These are phyloP conservation scores for Cucurbita argyrosperma DNA, from an alignment of 306 rosid species.

Conservation along the genomic window DNA sequence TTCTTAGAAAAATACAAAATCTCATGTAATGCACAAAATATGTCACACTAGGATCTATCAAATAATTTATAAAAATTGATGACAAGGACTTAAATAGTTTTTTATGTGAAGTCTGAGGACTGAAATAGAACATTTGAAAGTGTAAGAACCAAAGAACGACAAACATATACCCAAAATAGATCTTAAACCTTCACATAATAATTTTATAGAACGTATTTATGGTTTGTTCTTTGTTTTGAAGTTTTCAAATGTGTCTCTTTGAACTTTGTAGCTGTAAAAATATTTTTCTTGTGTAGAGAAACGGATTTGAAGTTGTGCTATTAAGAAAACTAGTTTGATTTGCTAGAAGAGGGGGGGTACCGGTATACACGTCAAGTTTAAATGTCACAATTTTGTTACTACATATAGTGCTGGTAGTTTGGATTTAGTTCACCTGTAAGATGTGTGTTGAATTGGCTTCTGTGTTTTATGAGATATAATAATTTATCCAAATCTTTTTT, in stretches of 20 bases:
- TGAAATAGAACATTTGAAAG: not conserved
- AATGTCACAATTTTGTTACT: not conserved
- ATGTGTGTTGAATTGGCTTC: not conserved
- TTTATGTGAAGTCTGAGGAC: not conserved
- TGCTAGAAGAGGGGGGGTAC: no score
- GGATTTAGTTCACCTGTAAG: not conserved
- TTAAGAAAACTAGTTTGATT: no score
- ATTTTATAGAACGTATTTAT: no score
- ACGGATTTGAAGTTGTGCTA: no score
- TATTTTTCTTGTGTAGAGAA: no score
- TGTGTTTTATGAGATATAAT: not conserved
- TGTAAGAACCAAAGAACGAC: no score
- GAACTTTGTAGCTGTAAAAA: no score
- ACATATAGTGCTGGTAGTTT: not conserved
- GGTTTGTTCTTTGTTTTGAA: no score
- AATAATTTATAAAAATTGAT: not conserved
- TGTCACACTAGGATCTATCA: not conserved
- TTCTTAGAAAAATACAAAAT: not conserved
- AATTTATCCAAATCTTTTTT: not conserved
- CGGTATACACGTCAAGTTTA: not conserved
- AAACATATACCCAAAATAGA: no score
- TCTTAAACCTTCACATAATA: no score
- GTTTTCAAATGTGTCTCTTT: no score
- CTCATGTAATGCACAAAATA: not conserved
- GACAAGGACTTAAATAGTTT: not conserved